Evolutionary conservation across 805 yeast species (phyloP).

Genomic region (Brettanomyces naardenensis): DNA sequence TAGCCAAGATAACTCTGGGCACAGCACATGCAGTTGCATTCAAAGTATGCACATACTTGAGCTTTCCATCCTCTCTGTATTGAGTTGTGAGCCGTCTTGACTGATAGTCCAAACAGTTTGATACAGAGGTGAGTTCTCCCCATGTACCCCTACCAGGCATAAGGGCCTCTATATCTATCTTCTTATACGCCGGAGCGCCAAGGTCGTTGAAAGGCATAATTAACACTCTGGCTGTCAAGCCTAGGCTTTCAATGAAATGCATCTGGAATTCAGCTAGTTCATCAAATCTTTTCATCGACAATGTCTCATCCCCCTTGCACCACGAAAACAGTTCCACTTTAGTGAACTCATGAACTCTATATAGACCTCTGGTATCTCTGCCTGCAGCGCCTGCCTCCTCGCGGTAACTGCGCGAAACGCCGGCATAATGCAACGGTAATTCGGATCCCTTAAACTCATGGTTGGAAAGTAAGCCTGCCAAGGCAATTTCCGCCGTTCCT

Average conservation of each 20-base stretch:
- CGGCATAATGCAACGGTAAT: slow-evolving; percentile 59
- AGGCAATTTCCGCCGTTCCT: slow-evolving; percentile 93
- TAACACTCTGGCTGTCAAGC: slow-evolving; percentile 71
- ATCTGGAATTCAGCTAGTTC: slow-evolving; percentile 58
- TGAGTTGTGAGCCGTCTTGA: slow-evolving; percentile 73
- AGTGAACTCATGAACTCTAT: slow-evolving; percentile 93
- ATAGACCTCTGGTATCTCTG: slow-evolving; percentile 81
- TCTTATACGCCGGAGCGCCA: slow-evolving; percentile 89
- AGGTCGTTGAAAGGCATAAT: slow-evolving; percentile 87
- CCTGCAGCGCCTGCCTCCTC: slow-evolving; percentile 99
- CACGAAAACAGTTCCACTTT: slow-evolving; percentile 88
- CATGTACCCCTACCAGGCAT: slow-evolving; percentile 93
- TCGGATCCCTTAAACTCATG: slow-evolving; percentile 20
- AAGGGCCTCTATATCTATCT: slow-evolving; percentile 93
- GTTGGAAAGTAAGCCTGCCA: slow-evolving; percentile 72
- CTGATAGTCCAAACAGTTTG: slow-evolving; percentile 91
- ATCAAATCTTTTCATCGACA: slow-evolving; percentile 46
- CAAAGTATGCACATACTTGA: slow-evolving; percentile 67
- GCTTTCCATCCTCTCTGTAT: slow-evolving; percentile 30
- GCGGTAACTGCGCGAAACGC: slow-evolving; percentile 78
- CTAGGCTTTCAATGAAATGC: slow-evolving; percentile 55
- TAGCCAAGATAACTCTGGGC: slow-evolving; percentile 83
- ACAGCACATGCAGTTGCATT: slow-evolving; percentile 96
- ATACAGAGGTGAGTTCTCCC: slow-evolving; percentile 90
- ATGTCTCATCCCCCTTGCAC: slow-evolving; percentile 31